These are phyloP conservation scores for Petrea volubilis DNA, from an alignment of 257 asterid species.

Conservation along the genomic window DNA sequence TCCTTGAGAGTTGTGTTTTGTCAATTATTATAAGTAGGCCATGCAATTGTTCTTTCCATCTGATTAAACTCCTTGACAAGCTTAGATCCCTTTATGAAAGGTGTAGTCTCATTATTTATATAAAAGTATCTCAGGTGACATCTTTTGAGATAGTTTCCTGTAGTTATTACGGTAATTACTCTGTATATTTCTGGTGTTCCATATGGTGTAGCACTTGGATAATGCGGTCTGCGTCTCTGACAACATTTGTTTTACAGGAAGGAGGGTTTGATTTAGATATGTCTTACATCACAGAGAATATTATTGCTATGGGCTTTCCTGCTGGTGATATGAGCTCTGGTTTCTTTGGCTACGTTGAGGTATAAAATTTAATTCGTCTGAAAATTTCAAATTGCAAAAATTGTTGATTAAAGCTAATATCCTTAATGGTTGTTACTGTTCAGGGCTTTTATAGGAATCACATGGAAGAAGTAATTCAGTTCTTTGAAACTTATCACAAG, in stretches of 20 bases:
- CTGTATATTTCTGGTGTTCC: not conserved
- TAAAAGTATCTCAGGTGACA: not conserved
- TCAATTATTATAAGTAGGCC: not conserved
- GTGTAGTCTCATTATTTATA: not conserved
- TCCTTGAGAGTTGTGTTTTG: not conserved
- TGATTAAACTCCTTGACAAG: not conserved
- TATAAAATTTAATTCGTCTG: conserved; percentile 26
- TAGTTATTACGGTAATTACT: not conserved
- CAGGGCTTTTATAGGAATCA: conserved; percentile 98
- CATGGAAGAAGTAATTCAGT: conserved; percentile 98
- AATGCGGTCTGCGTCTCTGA: conserved; percentile 22
- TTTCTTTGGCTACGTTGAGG: conserved; percentile 96
- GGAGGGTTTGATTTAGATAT: conserved; percentile 98
- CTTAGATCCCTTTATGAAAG: not conserved
- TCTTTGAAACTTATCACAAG: conserved; percentile 96
- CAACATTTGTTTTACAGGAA: conserved; percentile 53
- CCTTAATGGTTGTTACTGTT: conserved; percentile 30
- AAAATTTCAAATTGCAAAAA: not conserved
- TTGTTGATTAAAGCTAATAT: conserved; percentile 20
- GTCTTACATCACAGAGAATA: conserved; percentile 99
- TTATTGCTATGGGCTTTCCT: conserved; percentile 99
- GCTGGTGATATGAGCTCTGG: conserved; percentile 99
- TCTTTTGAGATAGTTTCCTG: conserved; percentile 1
- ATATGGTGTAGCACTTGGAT: not conserved
- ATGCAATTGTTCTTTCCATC: not conserved